Base-by-base conservation (phyloP, 352 stramenopile species). In the Phytophthora pini region DNA sequence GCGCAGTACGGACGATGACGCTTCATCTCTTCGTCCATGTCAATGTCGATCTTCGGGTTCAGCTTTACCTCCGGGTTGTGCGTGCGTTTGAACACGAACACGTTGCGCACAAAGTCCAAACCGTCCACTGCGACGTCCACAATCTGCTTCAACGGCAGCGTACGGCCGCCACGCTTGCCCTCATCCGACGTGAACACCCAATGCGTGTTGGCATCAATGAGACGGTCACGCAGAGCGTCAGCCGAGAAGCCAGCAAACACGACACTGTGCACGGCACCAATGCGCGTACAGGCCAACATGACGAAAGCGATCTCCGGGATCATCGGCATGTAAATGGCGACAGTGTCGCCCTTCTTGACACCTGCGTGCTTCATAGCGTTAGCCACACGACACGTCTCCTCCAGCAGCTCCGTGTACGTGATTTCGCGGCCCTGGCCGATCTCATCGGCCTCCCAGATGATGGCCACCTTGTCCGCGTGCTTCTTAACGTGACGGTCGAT, bases 301-400 rank as follows among this genome's bases (percentile, higher is more conserved):
- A 95, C 95, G 70, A 99, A 98, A n/a, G 93, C 94, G 5, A 97
- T 79, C 74, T 99, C 97, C 7, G 97, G 97, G 49, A 99, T 98
- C 97, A 99, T 99, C 32, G 98, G 98, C 97, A 99, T 98, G 84
- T 99, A 99, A 32, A 99, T 89, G 15, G 95, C 98, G 4, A 99
- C 97, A 10, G 95, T 91, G 82, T 99, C 97, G 5, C 97, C 97
- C 69, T 98, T 88, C 53, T 76, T 76, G n/a, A 94, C 75, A 36
- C 97, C 96, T 13, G 81, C 75, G 15, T 86, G 72, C 59, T 97
- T 95, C 64, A 99, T 89, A n/a, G 93, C 95, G 74, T 99, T 99
- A 3, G 98, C 97, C 63, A 99, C 94, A 15, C 95, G 79, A 59
- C 84, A 99, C 8, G 73, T 79, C 55, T 82, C 72, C 38, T 82